Evolutionary conservation across 2,329 filamentous ascomycete species (phyloP), one percentile per base, ranked within the genome.

Genomic region (Cercospora sojina): DNA sequence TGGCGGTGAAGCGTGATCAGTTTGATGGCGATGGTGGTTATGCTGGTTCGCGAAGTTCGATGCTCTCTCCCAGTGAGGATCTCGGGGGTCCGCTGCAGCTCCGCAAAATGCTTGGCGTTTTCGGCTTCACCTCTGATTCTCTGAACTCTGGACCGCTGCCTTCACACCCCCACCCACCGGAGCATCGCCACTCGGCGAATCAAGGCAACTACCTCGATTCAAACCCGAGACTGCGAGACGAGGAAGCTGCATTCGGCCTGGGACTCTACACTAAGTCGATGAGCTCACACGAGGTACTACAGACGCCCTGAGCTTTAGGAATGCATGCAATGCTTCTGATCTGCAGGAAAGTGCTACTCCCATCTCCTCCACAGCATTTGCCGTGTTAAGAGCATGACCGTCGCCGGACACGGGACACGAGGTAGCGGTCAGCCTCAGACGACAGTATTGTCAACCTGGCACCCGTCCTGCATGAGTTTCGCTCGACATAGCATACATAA

Each of bases 11-110:
- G 60, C 35, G 60, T 16, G 18, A 27, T 8, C 20, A 23, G n/a
- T 18, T 35, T 16, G 27, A 61, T 55, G 59, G 16, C 20, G 13
- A 9, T 31, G n/a, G n/a, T 55, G 13, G n/a, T n/a, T n/a, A n/a
- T 31, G 51, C 6, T 56, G 51, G 16, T 56, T n/a, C 51, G 12
- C 13, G 25, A 10, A 56, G 29, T 32, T 56, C 18, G 25, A 47
- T 59, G 20, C 57, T 43, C 32, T 27, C 23, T 23, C 57, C 18
- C 25, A 25, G n/a, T 20, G 23, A 29, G 35, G 38, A 43, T 38
- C 38, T 60, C 58, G 58, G 58, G 38, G 41, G 58, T 60, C 58
- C 58, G 58, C 58, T 43, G 16, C n/a, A 32, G 29, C 58, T 60
- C 58, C 58, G 58, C 58, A 60, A 29, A 25, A 35, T 58, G 27